Evolutionary conservation across 306 rosid species (phyloP).

Genomic region (Astragalus membranaceus): DNA sequence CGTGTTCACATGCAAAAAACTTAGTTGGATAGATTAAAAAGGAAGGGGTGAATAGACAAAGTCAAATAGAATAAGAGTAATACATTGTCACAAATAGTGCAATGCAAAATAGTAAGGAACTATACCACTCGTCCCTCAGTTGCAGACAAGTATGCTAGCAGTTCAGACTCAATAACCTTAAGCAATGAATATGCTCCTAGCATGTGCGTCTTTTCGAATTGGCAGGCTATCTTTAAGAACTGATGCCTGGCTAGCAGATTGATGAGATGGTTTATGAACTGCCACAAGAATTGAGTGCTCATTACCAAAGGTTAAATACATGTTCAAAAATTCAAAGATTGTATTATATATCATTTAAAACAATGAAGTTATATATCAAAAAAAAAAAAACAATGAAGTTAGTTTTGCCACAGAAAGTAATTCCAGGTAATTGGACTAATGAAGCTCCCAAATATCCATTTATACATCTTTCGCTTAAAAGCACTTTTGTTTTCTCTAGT

Average conservation of each 20-base stretch:
- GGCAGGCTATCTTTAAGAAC: slow-evolving; percentile 87
- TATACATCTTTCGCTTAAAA: not conserved
- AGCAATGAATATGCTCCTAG: slow-evolving; percentile 92
- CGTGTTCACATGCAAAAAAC: not conserved
- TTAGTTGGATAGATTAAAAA: not conserved
- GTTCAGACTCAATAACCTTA: slow-evolving; percentile 88
- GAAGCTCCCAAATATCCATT: not conserved
- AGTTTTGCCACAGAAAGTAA: not conserved
- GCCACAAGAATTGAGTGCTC: slow-evolving; percentile 27
- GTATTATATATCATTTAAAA: slow-evolving; percentile 5
- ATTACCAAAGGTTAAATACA: slow-evolving; percentile 12
- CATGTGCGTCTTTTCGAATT: slow-evolving; percentile 88
- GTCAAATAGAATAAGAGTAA: not conserved
- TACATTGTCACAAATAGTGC: not conserved
- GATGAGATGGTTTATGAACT: slow-evolving; percentile 94
- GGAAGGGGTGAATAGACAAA: not conserved
- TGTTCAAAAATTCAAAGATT: slow-evolving; percentile 10
- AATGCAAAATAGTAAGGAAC: slow-evolving; percentile 13
- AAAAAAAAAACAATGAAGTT: too few species aligned
- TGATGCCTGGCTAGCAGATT: slow-evolving; percentile 95
- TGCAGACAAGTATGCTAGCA: slow-evolving; percentile 79
- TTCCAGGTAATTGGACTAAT: slow-evolving; percentile 10
- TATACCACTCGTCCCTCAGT: slow-evolving; percentile 91
- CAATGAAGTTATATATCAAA: too few species aligned
- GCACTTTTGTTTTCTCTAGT: not conserved